phyloP scores from a whole-genome alignment of 441 rosid species.

The Adansonia grandidieri region DNA sequence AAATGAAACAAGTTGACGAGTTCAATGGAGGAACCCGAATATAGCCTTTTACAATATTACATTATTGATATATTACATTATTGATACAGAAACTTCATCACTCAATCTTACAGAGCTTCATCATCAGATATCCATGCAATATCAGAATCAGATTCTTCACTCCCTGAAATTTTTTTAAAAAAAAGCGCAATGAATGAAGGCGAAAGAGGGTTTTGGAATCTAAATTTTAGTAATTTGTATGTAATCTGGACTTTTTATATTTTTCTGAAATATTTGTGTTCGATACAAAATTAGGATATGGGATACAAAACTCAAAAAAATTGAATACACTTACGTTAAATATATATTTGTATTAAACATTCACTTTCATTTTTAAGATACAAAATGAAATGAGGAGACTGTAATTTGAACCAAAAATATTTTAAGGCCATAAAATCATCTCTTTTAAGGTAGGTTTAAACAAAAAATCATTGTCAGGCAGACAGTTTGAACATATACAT shows the following conservation, averaged over 20 bases:
- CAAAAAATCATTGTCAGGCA: too few species aligned
- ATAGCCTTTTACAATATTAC: not conserved
- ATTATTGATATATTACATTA: not conserved
- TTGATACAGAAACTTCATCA: not conserved
- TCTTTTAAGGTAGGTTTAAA: not conserved
- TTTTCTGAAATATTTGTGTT: too few species aligned
- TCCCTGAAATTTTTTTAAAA: slow-evolving; percentile 33
- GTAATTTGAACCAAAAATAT: not conserved
- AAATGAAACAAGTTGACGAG: not conserved
- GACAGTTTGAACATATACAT: not conserved
- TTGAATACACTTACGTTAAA: not conserved
- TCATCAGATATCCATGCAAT: slow-evolving; percentile 30
- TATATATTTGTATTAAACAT: not conserved
- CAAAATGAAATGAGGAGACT: not conserved
- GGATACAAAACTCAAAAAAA: too few species aligned
- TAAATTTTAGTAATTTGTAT: not conserved
- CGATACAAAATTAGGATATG: too few species aligned
- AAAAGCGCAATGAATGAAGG: not conserved
- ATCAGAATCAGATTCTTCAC: slow-evolving; percentile 22
- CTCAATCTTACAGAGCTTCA: slow-evolving; percentile 34
- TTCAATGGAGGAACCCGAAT: not conserved
- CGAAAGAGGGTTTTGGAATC: not conserved
- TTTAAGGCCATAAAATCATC: not conserved
- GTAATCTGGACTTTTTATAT: too few species aligned
- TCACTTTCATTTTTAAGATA: too few species aligned